These are phyloP conservation scores for Mycena filopes DNA, from an alignment of 768 basidiomycete species.

Conservation along the genomic window DNA sequence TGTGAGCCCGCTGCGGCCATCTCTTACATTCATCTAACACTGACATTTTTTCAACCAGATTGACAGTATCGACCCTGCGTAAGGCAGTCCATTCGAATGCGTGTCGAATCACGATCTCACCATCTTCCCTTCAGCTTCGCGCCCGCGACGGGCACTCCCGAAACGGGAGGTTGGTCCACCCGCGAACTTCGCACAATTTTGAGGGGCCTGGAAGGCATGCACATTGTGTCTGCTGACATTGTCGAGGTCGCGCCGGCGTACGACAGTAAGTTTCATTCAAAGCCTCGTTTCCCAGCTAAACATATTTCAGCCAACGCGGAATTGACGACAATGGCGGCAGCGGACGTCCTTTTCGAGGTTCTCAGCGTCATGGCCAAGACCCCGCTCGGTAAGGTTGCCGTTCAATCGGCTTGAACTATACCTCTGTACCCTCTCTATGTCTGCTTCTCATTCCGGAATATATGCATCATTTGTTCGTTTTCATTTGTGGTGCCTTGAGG, in stretches of 20 bases:
- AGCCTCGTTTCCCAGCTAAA: slow-evolving; percentile 4
- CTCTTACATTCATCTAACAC: not conserved
- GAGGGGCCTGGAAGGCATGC: slow-evolving; percentile 77
- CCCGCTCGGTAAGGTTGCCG: slow-evolving; percentile 68
- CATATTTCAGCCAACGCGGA: slow-evolving; percentile 44
- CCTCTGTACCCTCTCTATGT: not conserved
- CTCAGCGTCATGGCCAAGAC: slow-evolving; percentile 85
- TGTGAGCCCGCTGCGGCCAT: slow-evolving; percentile 49
- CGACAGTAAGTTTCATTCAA: slow-evolving; percentile 47
- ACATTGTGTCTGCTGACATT: slow-evolving; percentile 84
- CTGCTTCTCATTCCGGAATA: not conserved
- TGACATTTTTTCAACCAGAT: slow-evolving; percentile 54
- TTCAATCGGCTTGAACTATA: slow-evolving; percentile 14
- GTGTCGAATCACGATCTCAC: not conserved
- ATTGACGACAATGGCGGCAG: slow-evolving; percentile 43
- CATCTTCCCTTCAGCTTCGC: slow-evolving; percentile 61
- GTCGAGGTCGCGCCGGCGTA: slow-evolving; percentile 90
- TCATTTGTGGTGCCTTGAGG: not conserved
- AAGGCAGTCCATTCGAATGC: not conserved
- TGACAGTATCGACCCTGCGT: slow-evolving; percentile 80
- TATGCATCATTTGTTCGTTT: slow-evolving; percentile 2
- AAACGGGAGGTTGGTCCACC: slow-evolving; percentile 87
- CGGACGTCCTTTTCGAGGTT: slow-evolving; percentile 78
- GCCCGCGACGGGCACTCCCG: slow-evolving; percentile 87
- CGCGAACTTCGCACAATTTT: slow-evolving; percentile 83